Percentiles rank a stretch among this genome's conserved stretches.
These are phyloP conservation scores for Phyllosticta capitalensis DNA, from an alignment of 2,329 filamentous ascomycete genomes.

Conservation along the genomic window DNA sequence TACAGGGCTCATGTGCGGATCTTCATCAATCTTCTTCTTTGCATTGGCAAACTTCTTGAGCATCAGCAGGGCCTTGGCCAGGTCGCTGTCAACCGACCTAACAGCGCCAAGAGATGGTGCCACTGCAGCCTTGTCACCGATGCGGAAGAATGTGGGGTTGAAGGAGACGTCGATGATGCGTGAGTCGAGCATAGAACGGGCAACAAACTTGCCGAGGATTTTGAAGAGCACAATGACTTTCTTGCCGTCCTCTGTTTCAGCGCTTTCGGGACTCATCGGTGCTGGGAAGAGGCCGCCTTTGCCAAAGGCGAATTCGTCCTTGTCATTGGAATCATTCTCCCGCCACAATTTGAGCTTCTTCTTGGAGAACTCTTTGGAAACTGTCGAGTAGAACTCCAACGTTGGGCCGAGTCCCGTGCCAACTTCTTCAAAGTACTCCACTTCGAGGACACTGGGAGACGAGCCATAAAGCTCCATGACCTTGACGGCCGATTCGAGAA, in stretches of 20 bases:
- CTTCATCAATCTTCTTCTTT: slow-evolving; percentile 73
- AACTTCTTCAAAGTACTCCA: slow-evolving; percentile 98
- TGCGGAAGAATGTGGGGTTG: slow-evolving; percentile 95
- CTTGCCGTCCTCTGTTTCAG: slow-evolving; percentile 67
- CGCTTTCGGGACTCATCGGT: slow-evolving; percentile 73
- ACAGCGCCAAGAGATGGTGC: slow-evolving; percentile 81
- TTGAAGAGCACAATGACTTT: slow-evolving; percentile 83
- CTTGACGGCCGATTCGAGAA: slow-evolving; percentile 92
- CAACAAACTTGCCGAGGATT: slow-evolving; percentile 92
- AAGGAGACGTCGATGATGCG: slow-evolving; percentile 96
- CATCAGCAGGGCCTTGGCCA: slow-evolving; percentile 76
- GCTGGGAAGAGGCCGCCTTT: slow-evolving; percentile 82
- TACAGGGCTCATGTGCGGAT: slow-evolving; percentile 52
- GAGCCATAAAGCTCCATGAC: slow-evolving; percentile 98
- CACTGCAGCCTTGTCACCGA: slow-evolving; percentile 63
- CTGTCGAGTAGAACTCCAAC: slow-evolving; percentile 93
- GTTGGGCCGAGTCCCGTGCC: slow-evolving; percentile 93
- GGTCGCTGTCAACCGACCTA: slow-evolving; percentile 74
- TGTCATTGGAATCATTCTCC: slow-evolving; percentile 66
- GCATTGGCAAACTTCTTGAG: slow-evolving; percentile 78
- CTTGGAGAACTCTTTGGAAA: slow-evolving; percentile 94
- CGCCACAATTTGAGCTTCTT: slow-evolving; percentile 97
- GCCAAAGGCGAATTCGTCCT: slow-evolving; percentile 75
- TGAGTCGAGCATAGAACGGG: slow-evolving; percentile 95
- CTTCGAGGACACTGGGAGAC: slow-evolving; percentile 91